These are phyloP conservation scores for Sparassis latifolia DNA, from an alignment of 1,284 basidiomycete genomes.

Conservation along the genomic window DNA sequence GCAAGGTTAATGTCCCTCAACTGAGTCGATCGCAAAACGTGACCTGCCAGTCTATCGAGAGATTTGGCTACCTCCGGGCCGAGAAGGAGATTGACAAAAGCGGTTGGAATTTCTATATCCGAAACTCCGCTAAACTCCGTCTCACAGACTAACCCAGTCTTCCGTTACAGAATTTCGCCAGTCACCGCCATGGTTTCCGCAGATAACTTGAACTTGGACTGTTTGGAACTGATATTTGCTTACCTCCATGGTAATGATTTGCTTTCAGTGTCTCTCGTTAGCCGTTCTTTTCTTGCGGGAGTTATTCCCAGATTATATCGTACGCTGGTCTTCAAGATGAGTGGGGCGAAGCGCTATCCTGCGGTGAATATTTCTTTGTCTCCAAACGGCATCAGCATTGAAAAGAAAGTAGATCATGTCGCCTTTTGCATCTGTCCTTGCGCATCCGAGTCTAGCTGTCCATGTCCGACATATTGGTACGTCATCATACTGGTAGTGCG, in stretches of 20 bases:
- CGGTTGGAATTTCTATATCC: too few species aligned
- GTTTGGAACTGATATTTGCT: conserved; percentile 56
- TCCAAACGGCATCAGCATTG: neutral
- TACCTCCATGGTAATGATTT: conserved; percentile 50
- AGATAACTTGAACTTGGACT: conserved; percentile 64
- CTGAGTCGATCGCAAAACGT: too few species aligned
- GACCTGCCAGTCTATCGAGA: too few species aligned
- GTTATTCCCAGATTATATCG: conserved; percentile 57
- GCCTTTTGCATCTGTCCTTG: conserved; percentile 51
- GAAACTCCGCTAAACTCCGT: too few species aligned
- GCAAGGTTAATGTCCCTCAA: too few species aligned
- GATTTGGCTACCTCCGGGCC: too few species aligned
- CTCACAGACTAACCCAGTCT: too few species aligned
- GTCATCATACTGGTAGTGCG: conserved; percentile 7
- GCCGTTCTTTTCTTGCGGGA: conserved; percentile 52
- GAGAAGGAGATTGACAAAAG: too few species aligned
- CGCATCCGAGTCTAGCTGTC: conserved; percentile 43
- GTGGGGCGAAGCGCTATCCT: conserved; percentile 51
- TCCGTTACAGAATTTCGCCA: too few species aligned
- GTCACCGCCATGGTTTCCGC: conserved; percentile 45
- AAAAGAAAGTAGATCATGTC: conserved; percentile 34
- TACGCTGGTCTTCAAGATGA: conserved; percentile 43
- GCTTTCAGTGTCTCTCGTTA: conserved; percentile 52
- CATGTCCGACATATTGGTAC: conserved; percentile 58
- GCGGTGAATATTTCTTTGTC: conserved; percentile 24